Evolutionary conservation across 2,329 filamentous ascomycete genomes (phyloP).

Genomic region (Plenodomus lindquistii): DNA sequence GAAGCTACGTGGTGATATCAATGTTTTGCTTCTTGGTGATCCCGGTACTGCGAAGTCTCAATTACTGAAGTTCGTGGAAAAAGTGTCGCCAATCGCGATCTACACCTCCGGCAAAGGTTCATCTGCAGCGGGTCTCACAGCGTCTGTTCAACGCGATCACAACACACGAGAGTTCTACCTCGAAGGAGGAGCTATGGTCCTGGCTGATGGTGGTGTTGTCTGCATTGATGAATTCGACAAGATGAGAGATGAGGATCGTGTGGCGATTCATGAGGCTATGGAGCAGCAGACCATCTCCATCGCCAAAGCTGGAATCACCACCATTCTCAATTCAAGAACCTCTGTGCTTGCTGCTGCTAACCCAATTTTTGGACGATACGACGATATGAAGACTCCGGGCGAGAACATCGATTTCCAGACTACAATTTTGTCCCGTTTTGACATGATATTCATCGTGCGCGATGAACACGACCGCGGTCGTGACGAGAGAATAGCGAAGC

Average conservation of each 20-base stretch:
- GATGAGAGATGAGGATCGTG: conserved; percentile 97
- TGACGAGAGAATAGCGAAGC: conserved; percentile 90
- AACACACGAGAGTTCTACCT: conserved; percentile 95
- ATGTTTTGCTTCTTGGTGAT: conserved; percentile 93
- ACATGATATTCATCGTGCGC: conserved; percentile 99
- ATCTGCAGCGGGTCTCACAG: conserved; percentile 94
- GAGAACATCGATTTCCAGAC: conserved; percentile 99
- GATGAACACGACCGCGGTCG: conserved; percentile 89
- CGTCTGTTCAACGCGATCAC: conserved; percentile 91
- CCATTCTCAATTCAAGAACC: conserved; percentile 92
- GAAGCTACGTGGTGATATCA: conserved; percentile 97
- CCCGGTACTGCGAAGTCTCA: conserved; percentile 98
- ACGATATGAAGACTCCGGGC: conserved; percentile 95
- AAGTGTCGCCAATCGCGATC: conserved; percentile 93
- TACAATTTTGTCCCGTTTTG: conserved; percentile 95
- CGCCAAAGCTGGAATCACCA: conserved; percentile 97
- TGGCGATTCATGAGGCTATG: conserved; percentile 99
- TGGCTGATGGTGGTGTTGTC: conserved; percentile 94
- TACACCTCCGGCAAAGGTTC: conserved; percentile 99
- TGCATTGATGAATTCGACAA: conserved; percentile 99
- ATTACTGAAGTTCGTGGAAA: conserved; percentile 94
- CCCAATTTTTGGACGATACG: conserved; percentile 95
- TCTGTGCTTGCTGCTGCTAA: conserved; percentile 95
- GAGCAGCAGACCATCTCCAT: conserved; percentile 99
- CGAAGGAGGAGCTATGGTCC: conserved; percentile 97